Base-by-base conservation (phyloP, 805 yeast genomes). In the Cyberlindnera maritima region DNA sequence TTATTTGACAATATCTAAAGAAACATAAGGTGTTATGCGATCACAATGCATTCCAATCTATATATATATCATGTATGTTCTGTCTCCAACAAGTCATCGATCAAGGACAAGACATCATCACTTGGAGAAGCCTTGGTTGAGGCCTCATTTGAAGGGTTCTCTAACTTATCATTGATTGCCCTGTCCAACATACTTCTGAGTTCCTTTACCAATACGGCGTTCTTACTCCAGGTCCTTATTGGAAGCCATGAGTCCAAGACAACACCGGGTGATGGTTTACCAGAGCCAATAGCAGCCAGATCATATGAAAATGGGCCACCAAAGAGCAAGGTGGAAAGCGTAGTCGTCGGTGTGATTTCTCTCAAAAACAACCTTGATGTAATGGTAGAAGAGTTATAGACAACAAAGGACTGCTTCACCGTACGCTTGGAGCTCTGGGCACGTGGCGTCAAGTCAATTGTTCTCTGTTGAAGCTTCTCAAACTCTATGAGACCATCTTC, bases 161-260 rank as follows among this genome's bases (percentile, higher is more conserved):
- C 80, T 38, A 91, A 69, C 53, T 80, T 80, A 19, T 72, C 74
- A 36, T 78, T 84, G 46, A 92, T 77, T 0, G 86, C 79, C 17
- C 73, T 69, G 59, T 90, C 96, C 28, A 92, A 64, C 39, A 88
- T 62, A 11, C 66, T 59, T 56, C 96, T 70, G 46, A 92, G 66
- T 48, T 84, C 80, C 48, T 87, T 85, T 26, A 91, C 75, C 39
- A 92, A 68, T 2, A 92, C 96, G 1, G 91, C 98, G 58, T 91
- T 88, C 54, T 94, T 87, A 53, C 96, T 85, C 97, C 97, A 92
- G 1, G 97, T 88, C 51, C 88, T 74, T 12, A 92, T 75, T 0
- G 97, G 95, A 29, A 88, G 66, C 97, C 98, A 91, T n/a, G 76
- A 75, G 55, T 88, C 96, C 46, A 92, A 68, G 9, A 89, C 81